Evolutionary conservation across 2,329 filamentous ascomycete species (phyloP), one percentile per base, ranked within the genome.

Genomic region (Apiospora aurea): DNA sequence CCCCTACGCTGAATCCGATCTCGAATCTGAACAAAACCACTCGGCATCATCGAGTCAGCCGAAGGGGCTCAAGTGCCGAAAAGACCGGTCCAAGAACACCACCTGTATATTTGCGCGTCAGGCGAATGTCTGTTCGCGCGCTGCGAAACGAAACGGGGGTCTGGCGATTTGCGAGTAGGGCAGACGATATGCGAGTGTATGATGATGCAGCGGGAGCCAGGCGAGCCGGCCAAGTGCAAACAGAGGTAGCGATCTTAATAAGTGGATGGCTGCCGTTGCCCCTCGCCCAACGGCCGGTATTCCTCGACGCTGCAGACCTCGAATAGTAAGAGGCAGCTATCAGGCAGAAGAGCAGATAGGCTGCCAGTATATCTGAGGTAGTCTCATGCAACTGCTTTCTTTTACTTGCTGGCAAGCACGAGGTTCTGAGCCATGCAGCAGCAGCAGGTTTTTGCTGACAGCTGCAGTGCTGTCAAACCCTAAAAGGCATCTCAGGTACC

Each of bases 401-500:
- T 64, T 64, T 64, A 41, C 57, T 64, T 64, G 18, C 8, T 41
- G 34, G 57, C 18, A 41, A 64, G 34, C 57, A 64, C 53, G 53
- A 61, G 53, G 53, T 41, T 3, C 8, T 64, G 29, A 64, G 57
- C 57, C 57, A 64, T 64, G 57, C 57, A n/a, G 46, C 46, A n/a
- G 57, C 57, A 6, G 57, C 57, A 38, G 34, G 18, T 41, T 64
- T 57, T 41, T 64, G 34, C 18, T 64, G 57, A 64, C 57, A 64
- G 57, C 57, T 64, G 57, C 57, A 64, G 34, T 64, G 57, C 57
- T 64, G 57, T 41, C 57, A 64, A 64, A 41, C 57, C 34, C 29
- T 64, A 64, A 64, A 64, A 64, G 41, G 57, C 34, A n/a, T 64
- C 8, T 38, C 57, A 64, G 57, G 57, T 64, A 64, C 57, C 8